These are phyloP conservation scores for Monilinia laxa DNA, from an alignment of 2,329 filamentous ascomycete genomes.

Conservation along the genomic window DNA sequence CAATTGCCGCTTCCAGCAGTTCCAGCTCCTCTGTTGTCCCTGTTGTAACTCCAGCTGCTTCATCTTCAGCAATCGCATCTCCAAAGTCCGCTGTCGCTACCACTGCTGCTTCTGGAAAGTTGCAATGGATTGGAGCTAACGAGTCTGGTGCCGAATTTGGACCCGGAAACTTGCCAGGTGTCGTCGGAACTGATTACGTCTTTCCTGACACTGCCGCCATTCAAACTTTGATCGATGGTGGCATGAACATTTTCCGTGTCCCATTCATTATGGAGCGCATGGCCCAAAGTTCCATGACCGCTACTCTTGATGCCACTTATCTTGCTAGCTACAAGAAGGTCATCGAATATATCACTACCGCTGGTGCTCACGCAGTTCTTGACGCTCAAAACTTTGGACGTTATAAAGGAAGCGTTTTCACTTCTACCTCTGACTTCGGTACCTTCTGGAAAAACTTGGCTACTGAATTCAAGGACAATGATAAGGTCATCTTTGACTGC, in stretches of 20 bases:
- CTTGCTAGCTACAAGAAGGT: slow-evolving; percentile 45
- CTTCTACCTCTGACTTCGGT: slow-evolving; percentile 42
- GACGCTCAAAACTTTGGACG: slow-evolving; percentile 53
- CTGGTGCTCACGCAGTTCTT: slow-evolving; percentile 49
- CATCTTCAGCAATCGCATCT: neutral
- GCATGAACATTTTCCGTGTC: slow-evolving; percentile 24
- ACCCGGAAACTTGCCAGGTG: slow-evolving; percentile 53
- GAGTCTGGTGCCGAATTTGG: slow-evolving; percentile 64
- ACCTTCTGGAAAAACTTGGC: slow-evolving; percentile 46
- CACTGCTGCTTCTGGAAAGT: slow-evolving; percentile 22
- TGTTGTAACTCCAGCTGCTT: neutral
- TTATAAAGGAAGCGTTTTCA: slow-evolving; percentile 47
- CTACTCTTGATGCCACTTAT: slow-evolving; percentile 46
- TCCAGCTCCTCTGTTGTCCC: too few species aligned
- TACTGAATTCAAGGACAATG: slow-evolving; percentile 41
- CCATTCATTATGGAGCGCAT: slow-evolving; percentile 57
- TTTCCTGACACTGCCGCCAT: slow-evolving; percentile 51
- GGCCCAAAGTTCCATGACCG: slow-evolving; percentile 50
- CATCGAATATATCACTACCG: slow-evolving; percentile 49
- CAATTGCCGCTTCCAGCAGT: neutral
- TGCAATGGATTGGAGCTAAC: slow-evolving; percentile 33
- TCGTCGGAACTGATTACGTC: slow-evolving; percentile 57
- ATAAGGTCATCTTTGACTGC: slow-evolving; percentile 45
- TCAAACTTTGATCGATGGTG: slow-evolving; percentile 23
- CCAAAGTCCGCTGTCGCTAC: neutral